Conservation (phyloP, 371 early-diverging fungal genomes). For the Mucor irregularis region DNA sequence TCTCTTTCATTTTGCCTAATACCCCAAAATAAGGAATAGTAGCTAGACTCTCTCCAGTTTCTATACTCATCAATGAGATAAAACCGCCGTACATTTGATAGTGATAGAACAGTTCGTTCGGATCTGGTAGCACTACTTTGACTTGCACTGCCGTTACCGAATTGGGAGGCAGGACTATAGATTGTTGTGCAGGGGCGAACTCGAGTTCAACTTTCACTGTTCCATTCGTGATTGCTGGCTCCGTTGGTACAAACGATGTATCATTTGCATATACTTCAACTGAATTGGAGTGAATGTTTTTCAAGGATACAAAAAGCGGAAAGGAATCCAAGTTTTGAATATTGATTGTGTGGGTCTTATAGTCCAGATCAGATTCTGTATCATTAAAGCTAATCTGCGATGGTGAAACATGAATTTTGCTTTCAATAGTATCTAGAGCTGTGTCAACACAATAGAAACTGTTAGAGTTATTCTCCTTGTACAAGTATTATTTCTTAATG, state of each 20-base stretch:
- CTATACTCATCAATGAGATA: conserved; percentile 14
- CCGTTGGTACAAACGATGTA: conserved; percentile 6
- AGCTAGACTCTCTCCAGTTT: conserved; percentile 20
- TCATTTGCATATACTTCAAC: conserved; percentile 34
- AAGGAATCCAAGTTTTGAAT: conserved; percentile 47
- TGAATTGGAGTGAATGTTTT: conserved; percentile 40
- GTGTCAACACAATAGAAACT: conserved; percentile 3
- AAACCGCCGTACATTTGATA: conserved; percentile 50
- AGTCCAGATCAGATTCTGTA: conserved; percentile 42
- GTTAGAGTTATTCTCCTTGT: no score
- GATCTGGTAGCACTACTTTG: conserved; percentile 31
- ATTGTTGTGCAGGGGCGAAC: conserved; percentile 24
- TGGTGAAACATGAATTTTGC: conserved; percentile 59
- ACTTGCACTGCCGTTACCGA: conserved; percentile 39
- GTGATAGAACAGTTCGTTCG: conserved; percentile 8
- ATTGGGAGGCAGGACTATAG: conserved; percentile 35
- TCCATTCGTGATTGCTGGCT: conserved; percentile 23
- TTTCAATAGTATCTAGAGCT: conserved; percentile 57
- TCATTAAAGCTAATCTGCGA: conserved; percentile 71
- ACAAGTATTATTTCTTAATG: background rate
- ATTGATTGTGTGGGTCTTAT: conserved; percentile 41
- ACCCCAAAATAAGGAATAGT: conserved; percentile 60
- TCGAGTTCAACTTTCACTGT: conserved; percentile 30
- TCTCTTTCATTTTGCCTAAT: conserved; percentile 46
- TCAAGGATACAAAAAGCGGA: conserved; percentile 20